A percentile compares a stretch with the other conserved stretches of the same genome.
Conservation (phyloP, 768 basidiomycete genomes). For the Cyclocybe cylindracea region DNA sequence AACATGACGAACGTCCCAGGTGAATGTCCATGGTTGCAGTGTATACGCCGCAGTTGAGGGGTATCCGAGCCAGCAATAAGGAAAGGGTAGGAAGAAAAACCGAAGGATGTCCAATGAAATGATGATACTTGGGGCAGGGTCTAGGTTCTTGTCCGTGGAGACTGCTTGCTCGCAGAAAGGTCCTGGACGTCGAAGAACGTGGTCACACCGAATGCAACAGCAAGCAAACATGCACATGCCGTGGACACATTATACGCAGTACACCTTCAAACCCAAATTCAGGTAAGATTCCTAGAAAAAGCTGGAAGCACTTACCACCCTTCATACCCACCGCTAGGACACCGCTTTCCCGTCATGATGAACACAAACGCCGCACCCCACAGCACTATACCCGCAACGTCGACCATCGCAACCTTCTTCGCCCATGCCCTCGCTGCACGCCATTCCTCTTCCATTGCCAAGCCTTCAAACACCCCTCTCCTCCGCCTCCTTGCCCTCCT, state of each 20-base stretch:
- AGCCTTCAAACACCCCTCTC: constrained; percentile 56
- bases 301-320: constrained; percentile 53
- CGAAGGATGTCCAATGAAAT: not conserved
- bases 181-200: constrained; percentile 71
- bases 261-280: constrained; percentile 47
- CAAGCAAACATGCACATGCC: constrained; percentile 61
- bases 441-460: constrained; percentile 70
- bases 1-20: not conserved
- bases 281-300: constrained; percentile 4
- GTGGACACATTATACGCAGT: constrained; percentile 70
- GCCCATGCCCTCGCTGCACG: constrained; percentile 51
- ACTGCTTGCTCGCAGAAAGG: constrained; percentile 56
- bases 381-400: constrained; percentile 44
- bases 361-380: constrained; percentile 65
- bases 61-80: not conserved
- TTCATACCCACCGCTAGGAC: constrained; percentile 60
- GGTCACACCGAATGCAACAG: constrained; percentile 54
- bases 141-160: constrained; percentile 54
- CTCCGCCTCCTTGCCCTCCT: constrained; percentile 40
- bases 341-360: constrained; percentile 60
- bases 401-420: constrained; percentile 53
- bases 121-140: not conserved
- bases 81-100: not conserved
- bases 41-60: not conserved
- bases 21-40: constrained; percentile 4